A percentile compares a stretch with the other conserved stretches of the same genome.
Evolutionary conservation across 2,329 filamentous ascomycete species (phyloP).

Genomic region (Neonectria magnoliae): DNA sequence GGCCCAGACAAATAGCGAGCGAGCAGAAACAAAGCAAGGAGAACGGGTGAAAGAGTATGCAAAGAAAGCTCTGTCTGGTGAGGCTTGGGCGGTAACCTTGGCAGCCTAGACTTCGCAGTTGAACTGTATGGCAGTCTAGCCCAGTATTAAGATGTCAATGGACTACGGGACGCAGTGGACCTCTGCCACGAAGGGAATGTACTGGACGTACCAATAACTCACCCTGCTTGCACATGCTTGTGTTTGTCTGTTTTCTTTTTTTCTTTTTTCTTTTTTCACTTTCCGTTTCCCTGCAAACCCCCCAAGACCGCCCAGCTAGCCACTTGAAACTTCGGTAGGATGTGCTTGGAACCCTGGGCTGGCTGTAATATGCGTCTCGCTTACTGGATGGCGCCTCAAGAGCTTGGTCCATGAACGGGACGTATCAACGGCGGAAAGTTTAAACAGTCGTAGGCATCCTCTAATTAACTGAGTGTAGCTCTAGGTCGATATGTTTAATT

Average conservation of each 20-base stretch:
- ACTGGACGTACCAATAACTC: neutral
- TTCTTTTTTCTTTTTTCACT: conserved; percentile 8
- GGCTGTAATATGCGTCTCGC: neutral
- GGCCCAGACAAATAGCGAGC: conserved; percentile 3
- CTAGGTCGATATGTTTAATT: neutral
- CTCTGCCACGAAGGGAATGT: neutral
- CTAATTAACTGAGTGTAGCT: neutral
- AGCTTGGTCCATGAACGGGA: neutral
- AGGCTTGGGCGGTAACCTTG: neutral
- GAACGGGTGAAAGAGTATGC: neutral
- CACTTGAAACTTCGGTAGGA: neutral
- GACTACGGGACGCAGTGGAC: neutral
- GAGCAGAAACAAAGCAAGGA: conserved; percentile 10
- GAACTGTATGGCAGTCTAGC: neutral
- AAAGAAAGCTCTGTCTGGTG: neutral
- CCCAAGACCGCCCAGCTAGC: neutral
- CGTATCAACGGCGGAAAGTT: conserved; percentile 10
- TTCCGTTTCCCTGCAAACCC: neutral
- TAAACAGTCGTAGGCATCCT: conserved; percentile 2
- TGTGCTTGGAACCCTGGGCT: neutral
- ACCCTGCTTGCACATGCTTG: conserved; percentile 1
- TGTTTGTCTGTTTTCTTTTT: conserved; percentile 10
- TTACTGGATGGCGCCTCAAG: conserved; percentile 2
- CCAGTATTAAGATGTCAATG: neutral
- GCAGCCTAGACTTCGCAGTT: neutral